These are phyloP conservation scores for Colletotrichum costaricense DNA, from an alignment of 2,329 filamentous ascomycete species.

Conservation along the genomic window DNA sequence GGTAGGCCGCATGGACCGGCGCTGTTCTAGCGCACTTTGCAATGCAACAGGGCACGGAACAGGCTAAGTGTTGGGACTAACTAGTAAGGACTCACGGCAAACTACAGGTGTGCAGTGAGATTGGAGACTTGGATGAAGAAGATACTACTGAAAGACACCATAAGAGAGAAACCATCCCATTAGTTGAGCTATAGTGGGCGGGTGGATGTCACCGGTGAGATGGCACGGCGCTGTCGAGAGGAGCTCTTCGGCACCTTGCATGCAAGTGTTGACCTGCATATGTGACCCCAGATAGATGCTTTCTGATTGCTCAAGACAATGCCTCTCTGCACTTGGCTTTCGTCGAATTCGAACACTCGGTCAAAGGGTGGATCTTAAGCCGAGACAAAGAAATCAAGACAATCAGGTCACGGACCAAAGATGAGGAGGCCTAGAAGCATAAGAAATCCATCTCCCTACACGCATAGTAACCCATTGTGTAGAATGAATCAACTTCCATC, in stretches of 20 bases:
- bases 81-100: background rate
- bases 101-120: background rate
- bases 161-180: background rate
- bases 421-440: background rate
- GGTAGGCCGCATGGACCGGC: background rate
- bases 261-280: conserved; percentile 5
- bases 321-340: background rate
- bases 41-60: conserved; percentile 12
- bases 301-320: background rate
- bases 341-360: background rate
- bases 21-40: conserved; percentile 12
- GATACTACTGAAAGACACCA: background rate
- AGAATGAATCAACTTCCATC: background rate
- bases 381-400: background rate
- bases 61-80: conserved; percentile 14
- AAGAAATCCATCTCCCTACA: too few species aligned
- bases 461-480: too few species aligned
- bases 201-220: conserved; percentile 18
- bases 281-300: too few species aligned
- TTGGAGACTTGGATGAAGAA: background rate
- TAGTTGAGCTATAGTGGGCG: background rate
- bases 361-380: background rate
- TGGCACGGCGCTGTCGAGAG: background rate
- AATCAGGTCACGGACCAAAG: background rate
- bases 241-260: background rate